Evolutionary conservation across 176 grass and related monocot genomes (phyloP).

Genomic region (Avena insularis): DNA sequence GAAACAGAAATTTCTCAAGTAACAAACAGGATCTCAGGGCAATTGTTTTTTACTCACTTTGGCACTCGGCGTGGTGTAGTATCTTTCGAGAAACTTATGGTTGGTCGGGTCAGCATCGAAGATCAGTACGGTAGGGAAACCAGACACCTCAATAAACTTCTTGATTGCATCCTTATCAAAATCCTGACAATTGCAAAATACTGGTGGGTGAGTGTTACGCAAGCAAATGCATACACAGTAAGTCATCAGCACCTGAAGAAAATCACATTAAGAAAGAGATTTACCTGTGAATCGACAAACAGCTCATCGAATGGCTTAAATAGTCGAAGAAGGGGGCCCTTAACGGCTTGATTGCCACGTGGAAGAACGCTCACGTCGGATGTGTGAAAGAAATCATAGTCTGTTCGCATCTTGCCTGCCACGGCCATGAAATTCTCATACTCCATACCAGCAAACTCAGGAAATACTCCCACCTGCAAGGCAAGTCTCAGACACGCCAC

Average conservation of each 20-base stretch:
- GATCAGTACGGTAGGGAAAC: slow-evolving; percentile 69
- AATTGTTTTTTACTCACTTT: slow-evolving; percentile 66
- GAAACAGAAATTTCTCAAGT: slow-evolving; percentile 13
- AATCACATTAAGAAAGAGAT: slow-evolving; percentile 9
- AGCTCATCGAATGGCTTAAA: slow-evolving; percentile 98
- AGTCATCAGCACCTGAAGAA: slow-evolving; percentile 1
- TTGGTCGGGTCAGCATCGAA: slow-evolving; percentile 68
- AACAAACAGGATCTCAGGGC: slow-evolving; percentile 5
- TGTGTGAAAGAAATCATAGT: slow-evolving; percentile 88
- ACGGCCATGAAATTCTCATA: slow-evolving; percentile 76
- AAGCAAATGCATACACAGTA: slow-evolving; percentile 7
- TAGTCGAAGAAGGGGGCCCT: slow-evolving; percentile 69
- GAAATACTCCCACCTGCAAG: slow-evolving; percentile 80
- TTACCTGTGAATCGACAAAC: slow-evolving; percentile 80
- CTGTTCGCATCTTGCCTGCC: slow-evolving; percentile 65
- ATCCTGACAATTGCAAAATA: slow-evolving; percentile 54
- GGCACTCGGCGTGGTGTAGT: slow-evolving; percentile 56
- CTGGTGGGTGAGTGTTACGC: slow-evolving; percentile 17
- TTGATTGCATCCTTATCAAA: slow-evolving; percentile 68
- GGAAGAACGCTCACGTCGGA: slow-evolving; percentile 67
- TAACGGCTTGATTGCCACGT: slow-evolving; percentile 54
- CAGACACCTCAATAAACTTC: slow-evolving; percentile 79
- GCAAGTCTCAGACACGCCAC: slow-evolving; percentile 25
- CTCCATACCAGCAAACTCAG: slow-evolving; percentile 69
- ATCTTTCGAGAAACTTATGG: slow-evolving; percentile 79